Percentiles rank a stretch among this genome's conserved stretches.
Evolutionary conservation across 2,329 filamentous ascomycete genomes (phyloP).

Genomic region (Colletotrichum simmondsii): DNA sequence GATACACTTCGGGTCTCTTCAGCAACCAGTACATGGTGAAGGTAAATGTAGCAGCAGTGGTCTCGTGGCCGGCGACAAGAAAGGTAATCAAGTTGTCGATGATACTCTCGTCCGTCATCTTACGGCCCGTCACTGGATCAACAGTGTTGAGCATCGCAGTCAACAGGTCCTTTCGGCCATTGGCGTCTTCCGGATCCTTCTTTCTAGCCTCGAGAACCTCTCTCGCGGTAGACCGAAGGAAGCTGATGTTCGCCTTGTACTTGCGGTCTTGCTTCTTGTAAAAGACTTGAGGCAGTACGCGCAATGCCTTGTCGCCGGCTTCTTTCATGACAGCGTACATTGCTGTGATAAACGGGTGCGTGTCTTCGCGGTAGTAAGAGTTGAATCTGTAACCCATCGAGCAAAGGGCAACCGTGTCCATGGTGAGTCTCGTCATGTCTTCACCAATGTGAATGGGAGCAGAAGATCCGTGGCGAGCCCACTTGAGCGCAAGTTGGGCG

Average conservation of each 20-base stretch:
- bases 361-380: constrained; percentile 64
- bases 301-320: constrained; percentile 60
- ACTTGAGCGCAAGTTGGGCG: constrained; percentile 64
- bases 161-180: constrained; percentile 68
- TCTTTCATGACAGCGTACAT: constrained; percentile 71
- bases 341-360: constrained; percentile 54
- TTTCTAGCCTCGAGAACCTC: constrained; percentile 72
- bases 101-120: constrained; percentile 68
- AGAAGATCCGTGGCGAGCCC: constrained; percentile 54
- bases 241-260: constrained; percentile 61
- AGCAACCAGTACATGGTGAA: constrained; percentile 75
- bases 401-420: constrained; percentile 72
- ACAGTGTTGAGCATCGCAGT: constrained; percentile 72
- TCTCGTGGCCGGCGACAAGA: constrained; percentile 75
- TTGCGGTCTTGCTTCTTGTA: constrained; percentile 56
- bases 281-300: constrained; percentile 57
- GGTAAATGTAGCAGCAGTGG: constrained; percentile 73
- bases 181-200: constrained; percentile 59
- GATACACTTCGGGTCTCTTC: constrained; percentile 69
- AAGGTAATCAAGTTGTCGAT: constrained; percentile 77
- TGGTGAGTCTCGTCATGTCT: constrained; percentile 71
- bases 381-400: constrained; percentile 71
- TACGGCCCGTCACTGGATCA: constrained; percentile 72
- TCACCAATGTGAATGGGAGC: constrained; percentile 64
- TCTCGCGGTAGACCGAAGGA: constrained; percentile 61